Conservation (phyloP, 2,329 filamentous ascomycete species). For the Didymosphaeria variabile region DNA sequence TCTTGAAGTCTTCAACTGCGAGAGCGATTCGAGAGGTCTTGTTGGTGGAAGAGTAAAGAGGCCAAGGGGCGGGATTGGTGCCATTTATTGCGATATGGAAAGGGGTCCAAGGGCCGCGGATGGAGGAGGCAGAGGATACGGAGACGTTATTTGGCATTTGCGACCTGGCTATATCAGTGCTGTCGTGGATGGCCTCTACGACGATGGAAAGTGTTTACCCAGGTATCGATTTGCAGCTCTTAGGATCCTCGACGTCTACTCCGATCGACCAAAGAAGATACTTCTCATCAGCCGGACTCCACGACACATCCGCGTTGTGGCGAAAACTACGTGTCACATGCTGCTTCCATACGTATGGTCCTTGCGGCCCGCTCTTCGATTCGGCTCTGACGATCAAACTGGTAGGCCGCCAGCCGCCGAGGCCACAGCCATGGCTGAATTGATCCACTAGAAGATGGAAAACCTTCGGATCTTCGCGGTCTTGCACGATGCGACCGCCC, state of each 20-base stretch:
- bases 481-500: constrained; percentile 59
- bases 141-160: constrained; percentile 29
- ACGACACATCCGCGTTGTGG: constrained; percentile 59
- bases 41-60: constrained; percentile 43
- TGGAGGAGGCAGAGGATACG: constrained; percentile 23
- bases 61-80: constrained; percentile 57
- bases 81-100: constrained; percentile 32
- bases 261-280: constrained; percentile 60
- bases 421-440: constrained; percentile 57
- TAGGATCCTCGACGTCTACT: constrained; percentile 39
- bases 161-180: neutral
- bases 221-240: constrained; percentile 20
- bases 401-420: constrained; percentile 59
- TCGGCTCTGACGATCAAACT: constrained; percentile 58
- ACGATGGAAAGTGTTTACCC: constrained; percentile 9
- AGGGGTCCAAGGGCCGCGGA: constrained; percentile 25
- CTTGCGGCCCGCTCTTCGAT: constrained; percentile 54
- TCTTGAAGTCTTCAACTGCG: constrained; percentile 48
- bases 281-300: constrained; percentile 54
- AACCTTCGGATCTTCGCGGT: constrained; percentile 47
- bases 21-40: constrained; percentile 43
- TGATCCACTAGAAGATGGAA: constrained; percentile 60
- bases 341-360: constrained; percentile 56
- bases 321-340: constrained; percentile 55
- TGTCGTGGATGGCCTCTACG: neutral